phyloP scores from a whole-genome alignment of 495 filamentous ascomycete species.

The Annulohypoxylon maeteangense region DNA sequence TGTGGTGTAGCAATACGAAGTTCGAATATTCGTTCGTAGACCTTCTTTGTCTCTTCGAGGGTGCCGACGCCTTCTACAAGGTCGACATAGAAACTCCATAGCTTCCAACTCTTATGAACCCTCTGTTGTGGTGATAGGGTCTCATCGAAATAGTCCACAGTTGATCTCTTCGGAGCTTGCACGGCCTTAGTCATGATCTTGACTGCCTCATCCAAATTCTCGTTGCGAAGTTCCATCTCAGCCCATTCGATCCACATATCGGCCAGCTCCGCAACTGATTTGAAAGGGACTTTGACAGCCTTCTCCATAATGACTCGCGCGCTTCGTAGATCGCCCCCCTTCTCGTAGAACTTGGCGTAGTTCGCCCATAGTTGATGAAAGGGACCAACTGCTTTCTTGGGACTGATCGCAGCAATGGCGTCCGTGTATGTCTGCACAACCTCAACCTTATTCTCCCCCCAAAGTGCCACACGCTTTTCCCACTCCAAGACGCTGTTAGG shows the following conservation, averaged over 20 bases:
- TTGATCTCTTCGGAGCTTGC: constrained; percentile 92
- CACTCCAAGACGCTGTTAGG: constrained; percentile 97
- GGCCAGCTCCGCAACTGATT: constrained; percentile 91
- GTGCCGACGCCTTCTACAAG: constrained; percentile 94
- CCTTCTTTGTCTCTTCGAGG: constrained; percentile 89
- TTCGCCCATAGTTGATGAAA: constrained; percentile 97
- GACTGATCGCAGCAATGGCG: constrained; percentile 90
- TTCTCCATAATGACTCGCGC: constrained; percentile 96
- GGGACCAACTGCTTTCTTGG: constrained; percentile 92
- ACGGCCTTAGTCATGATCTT: constrained; percentile 97
- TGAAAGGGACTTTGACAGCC: constrained; percentile 96
- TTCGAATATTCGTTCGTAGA: constrained; percentile 98
- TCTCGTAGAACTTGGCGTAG: constrained; percentile 98
- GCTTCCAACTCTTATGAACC: constrained; percentile 98
- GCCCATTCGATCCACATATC: constrained; percentile 99
- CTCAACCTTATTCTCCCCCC: constrained; percentile 92
- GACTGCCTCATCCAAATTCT: constrained; percentile 95
- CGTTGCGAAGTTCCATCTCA: constrained; percentile 93
- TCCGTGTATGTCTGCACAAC: constrained; percentile 95
- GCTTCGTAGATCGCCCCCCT: constrained; percentile 82
- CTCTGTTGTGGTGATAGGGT: constrained; percentile 92
- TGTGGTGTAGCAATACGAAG: constrained; percentile 97
- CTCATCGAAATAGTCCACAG: constrained; percentile 98
- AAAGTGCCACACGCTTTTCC: constrained; percentile 94
- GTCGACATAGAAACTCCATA: constrained; percentile 99